Evolutionary conservation across 2,329 filamentous ascomycete species (phyloP), one percentile per base, ranked within the genome.

Genomic region (Penicillium sp.): DNA sequence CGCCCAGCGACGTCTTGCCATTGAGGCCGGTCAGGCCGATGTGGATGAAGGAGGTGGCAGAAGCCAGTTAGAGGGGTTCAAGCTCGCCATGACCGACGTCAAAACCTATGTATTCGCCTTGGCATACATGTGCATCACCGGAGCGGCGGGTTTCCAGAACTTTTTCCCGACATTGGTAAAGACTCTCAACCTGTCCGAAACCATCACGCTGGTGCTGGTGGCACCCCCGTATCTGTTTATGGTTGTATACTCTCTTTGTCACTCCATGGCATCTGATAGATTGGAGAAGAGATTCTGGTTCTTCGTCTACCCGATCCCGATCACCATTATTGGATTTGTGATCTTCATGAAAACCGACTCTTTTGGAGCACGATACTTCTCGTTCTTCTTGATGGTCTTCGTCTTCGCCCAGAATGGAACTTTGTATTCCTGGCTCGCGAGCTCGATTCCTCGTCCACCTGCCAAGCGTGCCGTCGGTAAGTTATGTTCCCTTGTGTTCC

Each of bases 341-440:
- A 71, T 84, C 54, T 84, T 83, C 72, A 84, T 84, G 79, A 78
- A 77, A 6, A 80, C 78, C 5, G 65, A 75, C 9, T 65, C 65
- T 31, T 84, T 85, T 53, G 82, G 80, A 0, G 76, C 82, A 0
- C 77, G 79, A 19, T 86, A 84, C 72, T 80, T 84, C 70, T 78
- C 76, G 25, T 72, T 84, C 57, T 84, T 84, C 74, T 70, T 84
- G 39, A 80, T 84, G 74, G 77, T 78, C 8, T 82, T 84, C 61
- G 76, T 84, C 55, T 84, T 84, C 62, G 76, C 79, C 16, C 80
- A 67, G 34, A 66, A 66, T 33, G 64, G 59, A 23, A 65, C 65
- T 16, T 40, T 67, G 2, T 67, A 64, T 43, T 67, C 65, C 5
- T 67, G 81, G 82, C 81, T 83, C 50, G 77, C 78, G 1, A 78